Conservation (phyloP, 2,329 filamentous ascomycete species). For the Nemania sp. region DNA sequence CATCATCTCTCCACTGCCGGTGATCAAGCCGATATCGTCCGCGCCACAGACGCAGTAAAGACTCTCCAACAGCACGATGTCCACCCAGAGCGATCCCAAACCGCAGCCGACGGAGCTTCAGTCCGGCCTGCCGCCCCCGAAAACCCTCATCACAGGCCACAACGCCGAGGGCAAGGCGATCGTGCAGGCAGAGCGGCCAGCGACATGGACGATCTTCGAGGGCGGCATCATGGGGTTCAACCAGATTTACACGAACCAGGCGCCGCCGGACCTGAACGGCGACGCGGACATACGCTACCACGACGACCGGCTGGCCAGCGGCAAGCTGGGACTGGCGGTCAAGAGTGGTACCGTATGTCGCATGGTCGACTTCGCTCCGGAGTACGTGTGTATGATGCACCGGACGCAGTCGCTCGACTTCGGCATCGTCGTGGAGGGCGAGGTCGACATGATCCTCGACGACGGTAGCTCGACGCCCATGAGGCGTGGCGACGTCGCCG, state of each 20-base stretch:
- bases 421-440: slow-evolving; percentile 59
- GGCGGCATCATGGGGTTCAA: slow-evolving; percentile 44
- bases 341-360: slow-evolving; percentile 45
- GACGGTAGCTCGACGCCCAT: slow-evolving; percentile 53
- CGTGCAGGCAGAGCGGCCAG: slow-evolving; percentile 40
- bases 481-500: slow-evolving; percentile 56
- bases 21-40: too few species aligned
- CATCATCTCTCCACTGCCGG: too few species aligned
- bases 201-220: slow-evolving; percentile 40
- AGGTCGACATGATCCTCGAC: slow-evolving; percentile 56
- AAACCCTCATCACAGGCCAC: slow-evolving; percentile 39
- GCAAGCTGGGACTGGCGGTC: slow-evolving; percentile 46
- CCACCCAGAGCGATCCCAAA: neutral
- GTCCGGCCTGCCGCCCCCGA: slow-evolving; percentile 23
- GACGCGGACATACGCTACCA: slow-evolving; percentile 49
- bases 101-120: slow-evolving; percentile 5
- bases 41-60: neutral
- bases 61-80: slow-evolving; percentile 1
- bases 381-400: slow-evolving; percentile 52
- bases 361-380: slow-evolving; percentile 54
- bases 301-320: slow-evolving; percentile 40
- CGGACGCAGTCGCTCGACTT: slow-evolving; percentile 60
- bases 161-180: slow-evolving; percentile 42
- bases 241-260: slow-evolving; percentile 49
- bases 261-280: slow-evolving; percentile 46